These are phyloP conservation scores for Pogostemon cablin DNA, from an alignment of 257 asterid species.

Conservation along the genomic window DNA sequence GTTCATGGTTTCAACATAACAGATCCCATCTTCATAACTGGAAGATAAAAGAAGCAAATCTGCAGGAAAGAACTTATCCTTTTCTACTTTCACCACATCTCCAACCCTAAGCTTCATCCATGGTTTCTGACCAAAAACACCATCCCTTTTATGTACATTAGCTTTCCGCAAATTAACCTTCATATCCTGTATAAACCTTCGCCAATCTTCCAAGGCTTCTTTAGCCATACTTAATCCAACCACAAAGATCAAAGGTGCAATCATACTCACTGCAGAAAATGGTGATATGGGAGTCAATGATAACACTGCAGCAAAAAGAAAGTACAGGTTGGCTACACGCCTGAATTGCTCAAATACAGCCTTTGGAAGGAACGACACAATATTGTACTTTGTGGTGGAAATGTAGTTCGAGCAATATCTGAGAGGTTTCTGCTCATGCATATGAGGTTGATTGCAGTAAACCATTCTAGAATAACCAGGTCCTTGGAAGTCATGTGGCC, in stretches of 20 bases:
- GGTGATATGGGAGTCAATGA: slow-evolving; percentile 91
- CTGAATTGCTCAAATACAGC: slow-evolving; percentile 94
- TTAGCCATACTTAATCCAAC: slow-evolving; percentile 98
- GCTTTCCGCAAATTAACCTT: slow-evolving; percentile 90
- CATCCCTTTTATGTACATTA: slow-evolving; percentile 65
- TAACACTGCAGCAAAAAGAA: slow-evolving; percentile 86
- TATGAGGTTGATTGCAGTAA: slow-evolving; percentile 79
- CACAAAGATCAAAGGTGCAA: slow-evolving; percentile 87
- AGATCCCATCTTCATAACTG: slow-evolving; percentile 94
- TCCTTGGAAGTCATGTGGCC: slow-evolving; percentile 64
- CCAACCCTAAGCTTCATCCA: slow-evolving; percentile 98
- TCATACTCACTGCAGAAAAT: slow-evolving; percentile 83
- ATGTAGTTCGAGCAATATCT: slow-evolving; percentile 77
- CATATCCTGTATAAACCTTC: slow-evolving; percentile 93
- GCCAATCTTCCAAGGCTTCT: slow-evolving; percentile 97
- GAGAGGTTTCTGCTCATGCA: slow-evolving; percentile 75
- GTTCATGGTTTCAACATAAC: slow-evolving; percentile 98
- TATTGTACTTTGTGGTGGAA: slow-evolving; percentile 92
- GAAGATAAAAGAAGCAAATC: slow-evolving; percentile 93
- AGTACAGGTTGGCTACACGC: slow-evolving; percentile 92
- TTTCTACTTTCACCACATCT: slow-evolving; percentile 86
- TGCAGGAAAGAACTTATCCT: slow-evolving; percentile 92
- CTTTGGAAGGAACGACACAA: slow-evolving; percentile 84
- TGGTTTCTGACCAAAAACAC: slow-evolving; percentile 68
- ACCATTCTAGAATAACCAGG: slow-evolving; percentile 83